Evolutionary conservation across 257 asterid genomes (phyloP).

Genomic region (Agastache rugosa): DNA sequence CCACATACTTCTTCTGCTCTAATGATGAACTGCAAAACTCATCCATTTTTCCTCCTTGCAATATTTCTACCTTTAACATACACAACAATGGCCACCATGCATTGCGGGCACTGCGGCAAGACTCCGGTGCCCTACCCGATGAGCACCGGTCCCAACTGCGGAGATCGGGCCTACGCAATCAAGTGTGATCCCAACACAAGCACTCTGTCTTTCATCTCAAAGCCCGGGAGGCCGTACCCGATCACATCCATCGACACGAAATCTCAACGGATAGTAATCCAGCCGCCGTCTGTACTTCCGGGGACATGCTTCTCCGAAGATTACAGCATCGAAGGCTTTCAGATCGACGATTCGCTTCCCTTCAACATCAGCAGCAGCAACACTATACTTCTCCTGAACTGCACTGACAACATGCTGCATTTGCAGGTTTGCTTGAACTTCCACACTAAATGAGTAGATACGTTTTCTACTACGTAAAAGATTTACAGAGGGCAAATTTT

Average conservation of each 20-base stretch:
- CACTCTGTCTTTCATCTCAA: conserved; percentile 37
- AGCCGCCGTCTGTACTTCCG: conserved; percentile 42
- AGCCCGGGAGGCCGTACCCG: conserved; percentile 32
- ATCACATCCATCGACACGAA: conserved; percentile 38
- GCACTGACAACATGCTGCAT: conserved; percentile 60
- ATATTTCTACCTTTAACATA: conserved; percentile 21
- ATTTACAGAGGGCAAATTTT: not conserved
- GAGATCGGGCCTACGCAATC: conserved; percentile 55
- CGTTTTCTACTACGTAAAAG: not conserved
- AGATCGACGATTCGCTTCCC: conserved; percentile 50
- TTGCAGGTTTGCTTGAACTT: conserved; percentile 34
- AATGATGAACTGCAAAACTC: conserved; percentile 33
- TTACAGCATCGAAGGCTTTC: conserved; percentile 46
- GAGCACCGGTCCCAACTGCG: conserved; percentile 60
- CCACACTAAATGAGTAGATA: not conserved
- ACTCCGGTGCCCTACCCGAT: conserved; percentile 63
- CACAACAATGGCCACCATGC: conserved; percentile 24
- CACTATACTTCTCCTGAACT: conserved; percentile 50
- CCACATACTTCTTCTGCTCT: conserved; percentile 15
- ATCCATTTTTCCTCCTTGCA: not conserved
- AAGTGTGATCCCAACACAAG: conserved; percentile 45
- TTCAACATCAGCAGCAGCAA: conserved; percentile 62
- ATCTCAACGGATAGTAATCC: conserved; percentile 46
- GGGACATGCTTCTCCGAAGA: conserved; percentile 54
- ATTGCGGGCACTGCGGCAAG: conserved; percentile 58